Conservation (phyloP, 2,329 filamentous ascomycete species). For the Fusarium humuli region DNA sequence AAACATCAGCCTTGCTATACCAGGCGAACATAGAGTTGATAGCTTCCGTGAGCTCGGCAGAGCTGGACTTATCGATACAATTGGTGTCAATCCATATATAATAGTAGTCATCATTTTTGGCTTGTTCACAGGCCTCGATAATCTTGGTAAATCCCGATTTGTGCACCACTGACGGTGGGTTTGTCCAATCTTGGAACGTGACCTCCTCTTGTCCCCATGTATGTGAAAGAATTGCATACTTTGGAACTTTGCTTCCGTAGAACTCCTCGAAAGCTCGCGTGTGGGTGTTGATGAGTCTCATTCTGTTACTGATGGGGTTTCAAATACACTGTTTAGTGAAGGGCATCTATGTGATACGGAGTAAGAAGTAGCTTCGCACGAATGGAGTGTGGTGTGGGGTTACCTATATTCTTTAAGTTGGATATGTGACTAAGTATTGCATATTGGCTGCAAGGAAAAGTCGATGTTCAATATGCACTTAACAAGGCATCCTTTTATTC, state of each 20-base stretch:
- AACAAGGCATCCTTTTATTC: too few species aligned
- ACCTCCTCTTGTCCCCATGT: background rate
- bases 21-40: background rate
- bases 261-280: background rate
- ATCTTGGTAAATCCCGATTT: background rate
- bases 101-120: background rate
- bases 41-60: rapidly evolving
- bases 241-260: background rate
- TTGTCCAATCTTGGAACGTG: background rate
- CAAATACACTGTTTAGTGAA: rapidly evolving
- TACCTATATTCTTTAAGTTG: background rate
- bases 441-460: background rate
- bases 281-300: background rate
- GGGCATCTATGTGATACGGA: rapidly evolving
- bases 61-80: background rate
- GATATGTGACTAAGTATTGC: background rate
- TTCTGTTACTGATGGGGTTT: background rate
- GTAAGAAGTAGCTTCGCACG: background rate
- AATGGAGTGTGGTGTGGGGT: background rate
- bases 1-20: background rate
- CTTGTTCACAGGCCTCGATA: background rate
- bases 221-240: background rate
- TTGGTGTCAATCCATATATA: background rate
- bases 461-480: too few species aligned
- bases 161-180: background rate